phyloP scores from a whole-genome alignment of 176 grass and related monocot species.

The Zoysia japonica region DNA sequence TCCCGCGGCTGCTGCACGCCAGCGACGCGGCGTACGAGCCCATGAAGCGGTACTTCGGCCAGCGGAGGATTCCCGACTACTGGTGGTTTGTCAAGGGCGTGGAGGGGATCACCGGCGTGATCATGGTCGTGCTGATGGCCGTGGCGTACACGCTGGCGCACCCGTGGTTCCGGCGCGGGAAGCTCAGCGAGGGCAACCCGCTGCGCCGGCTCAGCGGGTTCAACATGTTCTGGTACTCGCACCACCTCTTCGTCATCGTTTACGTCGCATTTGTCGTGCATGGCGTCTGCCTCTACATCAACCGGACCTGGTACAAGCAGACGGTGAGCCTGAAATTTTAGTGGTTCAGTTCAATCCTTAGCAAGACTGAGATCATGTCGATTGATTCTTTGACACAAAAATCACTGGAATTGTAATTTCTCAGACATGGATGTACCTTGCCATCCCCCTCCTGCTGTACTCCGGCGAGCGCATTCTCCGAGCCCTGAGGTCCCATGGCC shows the following conservation, averaged over 20 bases:
- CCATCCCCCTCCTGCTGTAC: constrained; percentile 65
- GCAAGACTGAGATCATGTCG: not conserved
- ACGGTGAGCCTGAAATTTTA: constrained; percentile 43
- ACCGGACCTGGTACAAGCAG: constrained; percentile 72
- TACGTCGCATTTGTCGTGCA: constrained; percentile 69
- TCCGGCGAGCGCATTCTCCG: constrained; percentile 73
- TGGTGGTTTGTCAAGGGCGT: constrained; percentile 91
- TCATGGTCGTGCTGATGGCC: constrained; percentile 81
- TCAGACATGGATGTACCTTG: constrained; percentile 99
- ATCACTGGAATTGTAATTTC: not conserved
- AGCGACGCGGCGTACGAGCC: constrained; percentile 63
- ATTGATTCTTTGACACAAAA: not conserved
- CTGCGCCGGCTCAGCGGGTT: constrained; percentile 61
- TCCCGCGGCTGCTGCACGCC: constrained; percentile 69
- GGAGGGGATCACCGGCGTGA: constrained; percentile 73
- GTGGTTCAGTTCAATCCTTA: too few relatives aligned
- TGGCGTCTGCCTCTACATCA: constrained; percentile 84
- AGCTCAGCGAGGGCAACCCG: constrained; percentile 60
- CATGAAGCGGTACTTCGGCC: constrained; percentile 79
- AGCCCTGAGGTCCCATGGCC: constrained; percentile 67
- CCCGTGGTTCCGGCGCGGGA: constrained; percentile 73
- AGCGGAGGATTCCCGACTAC: constrained; percentile 56
- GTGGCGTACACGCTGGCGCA: constrained; percentile 76
- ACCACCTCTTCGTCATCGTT: constrained; percentile 92
- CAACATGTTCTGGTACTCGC: constrained; percentile 98